Evolutionary conservation across 2,329 filamentous ascomycete species (phyloP), one percentile per base, ranked within the genome.

Genomic region (Tricladium varicosporioides): DNA sequence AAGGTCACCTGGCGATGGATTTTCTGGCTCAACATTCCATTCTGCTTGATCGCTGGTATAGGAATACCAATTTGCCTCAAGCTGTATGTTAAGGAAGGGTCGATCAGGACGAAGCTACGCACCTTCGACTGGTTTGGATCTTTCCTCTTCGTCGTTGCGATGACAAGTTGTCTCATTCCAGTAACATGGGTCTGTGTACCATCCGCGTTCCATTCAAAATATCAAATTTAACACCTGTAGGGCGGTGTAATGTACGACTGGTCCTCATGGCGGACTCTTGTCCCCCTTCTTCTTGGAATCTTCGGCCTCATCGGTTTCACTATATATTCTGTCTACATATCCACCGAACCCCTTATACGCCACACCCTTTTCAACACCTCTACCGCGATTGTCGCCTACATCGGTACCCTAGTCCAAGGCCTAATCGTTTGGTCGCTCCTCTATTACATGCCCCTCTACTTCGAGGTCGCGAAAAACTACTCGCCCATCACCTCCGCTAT

Each of bases 221-320:
- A 15, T 9, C n/a, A 48, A 48, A 43, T 33, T 42, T 60, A 46
- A 46, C 18, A 46, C 5, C 2, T 46, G 33, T 33, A 64, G 59
- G 65, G 85, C 11, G 85, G 84, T 33, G 76, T 87, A 9, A 80
- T 85, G 72, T 88, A 86, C 67, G 66, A 77, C 0, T 89, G 86
- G 86, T 67, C 71, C 44, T 82, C 78, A 7, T 86, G 80, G 76
- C 75, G 77, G 1, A 86, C 84, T 0, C 71, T 89, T 2, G 75
- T 85, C 0, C 86, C 85, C 0, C 69, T 90, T 7, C 68, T 83
- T 2, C 46, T 87, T 7, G 84, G 85, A 2, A 63, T 72, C 1
- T 66, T 73, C 0, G 78, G 81, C 1, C 70, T 88, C 5, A 62
- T 78, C 2, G 70, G 65, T 2, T 85, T 85, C 62, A 71, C 77